Evolutionary conservation across 2,329 filamentous ascomycete species (phyloP).

Genomic region (Mycogone perniciosa): DNA sequence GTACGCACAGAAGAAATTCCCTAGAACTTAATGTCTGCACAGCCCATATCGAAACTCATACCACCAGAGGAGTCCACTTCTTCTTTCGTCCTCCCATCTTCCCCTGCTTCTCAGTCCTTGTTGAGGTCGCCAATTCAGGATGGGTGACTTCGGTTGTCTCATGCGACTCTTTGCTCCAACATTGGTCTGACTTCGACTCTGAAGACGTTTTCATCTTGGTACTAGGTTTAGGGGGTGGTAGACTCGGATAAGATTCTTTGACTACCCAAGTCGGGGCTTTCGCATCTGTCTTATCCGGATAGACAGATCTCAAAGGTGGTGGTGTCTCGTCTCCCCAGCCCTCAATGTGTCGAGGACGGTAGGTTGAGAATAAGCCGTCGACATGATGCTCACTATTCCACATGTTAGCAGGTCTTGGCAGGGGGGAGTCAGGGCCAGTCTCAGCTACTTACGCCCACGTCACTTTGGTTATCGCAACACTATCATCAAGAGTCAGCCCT

Average conservation of each 20-base stretch:
- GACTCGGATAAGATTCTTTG: too few relatives aligned
- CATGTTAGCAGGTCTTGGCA: too few relatives aligned
- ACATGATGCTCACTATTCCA: background rate
- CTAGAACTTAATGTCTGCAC: background rate
- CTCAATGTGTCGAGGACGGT: background rate
- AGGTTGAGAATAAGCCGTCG: background rate
- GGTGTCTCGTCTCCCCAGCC: too few relatives aligned
- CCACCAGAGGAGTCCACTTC: conserved; percentile 3
- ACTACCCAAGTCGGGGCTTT: too few relatives aligned
- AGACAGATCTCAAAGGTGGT: too few relatives aligned
- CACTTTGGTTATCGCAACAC: background rate
- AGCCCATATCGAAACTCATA: background rate
- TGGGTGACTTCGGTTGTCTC: too few relatives aligned
- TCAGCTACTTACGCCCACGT: background rate
- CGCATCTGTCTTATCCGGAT: too few relatives aligned
- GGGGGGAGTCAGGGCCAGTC: too few relatives aligned
- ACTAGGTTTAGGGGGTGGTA: too few relatives aligned
- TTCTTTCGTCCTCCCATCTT: conserved; percentile 4
- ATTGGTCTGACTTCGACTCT: background rate
- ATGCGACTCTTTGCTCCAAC: too few relatives aligned
- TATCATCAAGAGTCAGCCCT: background rate
- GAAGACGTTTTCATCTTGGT: too few relatives aligned
- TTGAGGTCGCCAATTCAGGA: too few relatives aligned
- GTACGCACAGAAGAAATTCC: background rate
- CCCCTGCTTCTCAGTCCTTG: background rate